phyloP scores from a whole-genome alignment of 2,329 filamentous ascomycete genomes.

The Epichloe gansuensis region DNA sequence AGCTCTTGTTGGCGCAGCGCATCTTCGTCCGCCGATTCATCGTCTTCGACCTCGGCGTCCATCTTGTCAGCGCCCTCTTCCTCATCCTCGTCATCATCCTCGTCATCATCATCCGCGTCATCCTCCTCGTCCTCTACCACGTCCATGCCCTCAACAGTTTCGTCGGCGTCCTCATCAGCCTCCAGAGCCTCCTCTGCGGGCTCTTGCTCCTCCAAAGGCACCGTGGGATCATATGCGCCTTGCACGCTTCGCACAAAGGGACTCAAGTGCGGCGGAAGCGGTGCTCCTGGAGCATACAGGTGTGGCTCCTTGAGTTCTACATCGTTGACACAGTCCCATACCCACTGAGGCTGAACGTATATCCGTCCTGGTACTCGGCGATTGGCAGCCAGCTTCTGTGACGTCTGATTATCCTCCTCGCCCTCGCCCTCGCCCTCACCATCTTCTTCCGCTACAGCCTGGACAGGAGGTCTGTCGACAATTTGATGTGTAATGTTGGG shows the following conservation, averaged over 20 bases:
- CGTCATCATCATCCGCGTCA: conserved; percentile 26
- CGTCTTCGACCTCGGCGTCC: conserved; percentile 28
- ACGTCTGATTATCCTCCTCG: conserved; percentile 48
- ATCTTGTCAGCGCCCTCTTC: conserved; percentile 37
- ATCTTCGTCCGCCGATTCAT: conserved; percentile 42
- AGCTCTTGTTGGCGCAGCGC: conserved; percentile 75
- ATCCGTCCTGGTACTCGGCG: conserved; percentile 78
- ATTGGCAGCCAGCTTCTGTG: conserved; percentile 45
- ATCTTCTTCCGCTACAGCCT: conserved; percentile 39
- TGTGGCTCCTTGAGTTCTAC: conserved; percentile 79
- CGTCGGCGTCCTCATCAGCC: conserved; percentile 48
- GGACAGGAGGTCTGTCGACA: conserved; percentile 75
- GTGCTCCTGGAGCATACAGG: conserved; percentile 78
- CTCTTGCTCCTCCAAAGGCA: conserved; percentile 77
- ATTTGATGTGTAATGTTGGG: conserved; percentile 91
- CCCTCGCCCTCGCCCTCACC: conserved; percentile 29
- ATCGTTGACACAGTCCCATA: conserved; percentile 94
- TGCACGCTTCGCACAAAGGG: conserved; percentile 84
- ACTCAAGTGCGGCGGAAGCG: conserved; percentile 86
- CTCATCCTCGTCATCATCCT: conserved; percentile 35
- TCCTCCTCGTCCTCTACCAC: conserved; percentile 38
- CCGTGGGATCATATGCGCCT: conserved; percentile 83
- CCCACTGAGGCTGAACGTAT: conserved; percentile 95
- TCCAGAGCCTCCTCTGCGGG: conserved; percentile 72
- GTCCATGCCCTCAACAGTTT: conserved; percentile 56